Base-by-base conservation (phyloP, 305 asterid genomes). In the Solanum aculeatissimum region DNA sequence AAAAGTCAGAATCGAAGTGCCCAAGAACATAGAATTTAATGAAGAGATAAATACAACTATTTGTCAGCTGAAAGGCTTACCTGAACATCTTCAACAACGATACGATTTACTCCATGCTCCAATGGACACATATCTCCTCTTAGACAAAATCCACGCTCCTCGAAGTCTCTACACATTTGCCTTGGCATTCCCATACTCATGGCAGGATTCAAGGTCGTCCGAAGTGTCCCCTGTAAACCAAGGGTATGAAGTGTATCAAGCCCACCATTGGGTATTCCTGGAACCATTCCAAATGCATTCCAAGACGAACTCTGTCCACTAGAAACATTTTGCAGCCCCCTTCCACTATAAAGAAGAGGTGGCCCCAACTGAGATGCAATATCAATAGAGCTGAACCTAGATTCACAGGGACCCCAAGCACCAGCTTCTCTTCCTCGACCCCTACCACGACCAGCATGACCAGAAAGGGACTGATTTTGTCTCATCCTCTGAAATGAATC, bases 121-220 rank as follows among this genome's bases (percentile, higher is more conserved):
- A 97, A 93, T 0, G 98, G 98, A 86, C 99, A 97, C 95, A 97
- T 97, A 88, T 95, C 98, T 63, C 99, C 99, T 91, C 99, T 95
- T 88, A 97, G 89, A 90, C 99, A 97, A 93, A 95, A 97, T 51
- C 99, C 99, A 82, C 96, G 99, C 88, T 97, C 99, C 90, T 97
- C 99, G 85, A 97, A 97, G 91, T 97, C 99, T 91, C 98, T 93
- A 87, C 99, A 97, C 84, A 94, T 87, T 89, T 92, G 98, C 81
- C 95, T 90, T 15, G 97, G 93, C 82, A 97, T 91, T 83, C 97
- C 96, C 84, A 94, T 85, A 84, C 87, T 92, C 83, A 92, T 51
- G 47, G 97, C 89, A 54, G 97, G 94, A 89, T 82, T 89, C 85
- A 96, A 88, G 45, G 92, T 84, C 85, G 94, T 94, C 86, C 97